These are phyloP conservation scores for Pulveroboletus sp. DNA, from an alignment of 768 basidiomycete species.

Conservation along the genomic window DNA sequence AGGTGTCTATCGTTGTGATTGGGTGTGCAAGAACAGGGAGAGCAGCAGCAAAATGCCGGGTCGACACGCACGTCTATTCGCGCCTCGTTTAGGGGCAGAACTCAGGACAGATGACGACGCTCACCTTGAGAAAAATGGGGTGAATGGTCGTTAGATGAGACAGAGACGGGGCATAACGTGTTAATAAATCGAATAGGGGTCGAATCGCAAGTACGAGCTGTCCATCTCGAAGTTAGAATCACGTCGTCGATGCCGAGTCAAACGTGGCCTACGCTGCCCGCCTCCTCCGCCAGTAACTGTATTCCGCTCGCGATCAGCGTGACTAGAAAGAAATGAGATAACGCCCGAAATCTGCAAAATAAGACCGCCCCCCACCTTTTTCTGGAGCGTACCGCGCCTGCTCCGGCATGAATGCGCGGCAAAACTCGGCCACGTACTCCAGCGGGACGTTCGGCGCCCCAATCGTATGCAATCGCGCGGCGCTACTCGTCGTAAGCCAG, in stretches of 20 bases:
- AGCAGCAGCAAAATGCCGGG: constrained; percentile 51
- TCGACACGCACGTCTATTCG: constrained; percentile 52
- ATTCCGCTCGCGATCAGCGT: constrained; percentile 65
- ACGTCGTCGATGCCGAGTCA: neutral
- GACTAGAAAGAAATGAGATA: constrained; percentile 39
- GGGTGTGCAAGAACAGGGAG: constrained; percentile 59
- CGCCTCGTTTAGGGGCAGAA: neutral
- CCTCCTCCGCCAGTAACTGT: constrained; percentile 41
- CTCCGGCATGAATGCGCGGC: constrained; percentile 54
- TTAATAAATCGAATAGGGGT: constrained; percentile 57
- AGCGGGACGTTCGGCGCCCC: constrained; percentile 39
- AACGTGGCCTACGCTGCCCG: constrained; percentile 48
- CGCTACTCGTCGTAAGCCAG: constrained; percentile 34
- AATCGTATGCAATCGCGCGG: constrained; percentile 49
- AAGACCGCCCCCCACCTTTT: constrained; percentile 42
- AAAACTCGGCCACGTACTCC: constrained; percentile 52
- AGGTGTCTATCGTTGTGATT: constrained; percentile 60
- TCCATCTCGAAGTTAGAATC: constrained; percentile 19
- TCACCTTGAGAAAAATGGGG: constrained; percentile 58
- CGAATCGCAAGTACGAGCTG: constrained; percentile 47
- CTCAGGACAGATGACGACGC: constrained; percentile 14
- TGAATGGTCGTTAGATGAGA: constrained; percentile 70
- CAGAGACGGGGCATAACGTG: constrained; percentile 54
- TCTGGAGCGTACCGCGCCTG: constrained; percentile 68
- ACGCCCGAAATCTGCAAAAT: neutral